Base-by-base conservation (phyloP, 768 basidiomycete genomes). In the Suillus lakei region DNA sequence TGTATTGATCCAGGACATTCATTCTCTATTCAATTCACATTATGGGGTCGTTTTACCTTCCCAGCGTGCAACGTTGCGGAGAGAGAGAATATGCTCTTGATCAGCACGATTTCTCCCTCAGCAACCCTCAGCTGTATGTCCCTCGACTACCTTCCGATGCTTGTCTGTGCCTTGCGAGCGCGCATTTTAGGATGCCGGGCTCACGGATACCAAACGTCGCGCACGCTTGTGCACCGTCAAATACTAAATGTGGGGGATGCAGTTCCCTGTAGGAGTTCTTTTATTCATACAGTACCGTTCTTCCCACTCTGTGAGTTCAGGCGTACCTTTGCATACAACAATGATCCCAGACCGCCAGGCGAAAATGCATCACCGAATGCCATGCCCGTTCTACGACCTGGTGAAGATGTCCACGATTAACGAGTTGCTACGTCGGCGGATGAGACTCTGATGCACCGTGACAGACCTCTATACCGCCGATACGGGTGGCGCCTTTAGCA, bases 1-100 rank as follows among this genome's bases (percentile, higher is more conserved):
- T 54, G 21, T 54, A 34, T n/a, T 54, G 10, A 54, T n/a, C 53
- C 32, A 54, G 53, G 53, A 32, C 30, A 54, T 34, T 54, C 32
- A 15, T 6, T 34, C 21, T 34, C 10, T 1, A 7, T n/a, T 54
- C 21, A n/a, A 21, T 54, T 21, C 6, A 32, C 5, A 5, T 32
- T 21, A 21, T 54, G 30, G 5, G 21, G 18, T 21, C 21, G 5
- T 54, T 21, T 16, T 53, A 4, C 5, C 32, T 30, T 32, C 30
- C 1, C 5, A 30, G 6, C 21, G 2, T 2, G 26, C 26, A 28
- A 18, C 28, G 13, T 50, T 28, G 50, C 23, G 8, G 5, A 50
- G 48, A 36, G n/a, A n/a, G n/a, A n/a, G n/a, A n/a, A n/a, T n/a
- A n/a, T n/a, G n/a, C n/a, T n/a, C 2, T 12, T 36, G 38, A 39